These are phyloP conservation scores for Microsporum canis DNA, from an alignment of 2,329 filamentous ascomycete genomes.

Conservation along the genomic window DNA sequence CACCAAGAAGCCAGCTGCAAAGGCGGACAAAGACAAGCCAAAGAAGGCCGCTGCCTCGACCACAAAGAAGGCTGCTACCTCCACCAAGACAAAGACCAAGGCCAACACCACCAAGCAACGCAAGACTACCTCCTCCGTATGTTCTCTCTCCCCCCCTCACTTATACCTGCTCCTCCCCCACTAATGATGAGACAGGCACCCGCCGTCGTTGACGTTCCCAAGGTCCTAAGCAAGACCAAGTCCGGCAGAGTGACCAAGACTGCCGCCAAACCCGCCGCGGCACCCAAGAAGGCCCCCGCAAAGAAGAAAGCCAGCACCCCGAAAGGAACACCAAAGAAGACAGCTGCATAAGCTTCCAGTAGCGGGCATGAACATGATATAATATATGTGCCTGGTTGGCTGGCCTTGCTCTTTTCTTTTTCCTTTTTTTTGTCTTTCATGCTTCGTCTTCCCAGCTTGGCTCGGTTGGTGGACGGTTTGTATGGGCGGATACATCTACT, in stretches of 20 bases:
- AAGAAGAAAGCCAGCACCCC: conserved; percentile 27
- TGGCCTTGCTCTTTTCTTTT: not conserved
- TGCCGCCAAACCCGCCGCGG: conserved; percentile 35
- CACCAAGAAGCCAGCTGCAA: conserved; percentile 21
- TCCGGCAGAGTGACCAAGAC: conserved; percentile 71
- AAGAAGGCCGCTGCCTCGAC: conserved; percentile 32
- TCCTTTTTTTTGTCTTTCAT: not conserved
- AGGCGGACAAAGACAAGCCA: conserved; percentile 30
- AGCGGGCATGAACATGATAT: not conserved
- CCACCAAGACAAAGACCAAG: conserved; percentile 48
- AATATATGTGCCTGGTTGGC: not conserved
- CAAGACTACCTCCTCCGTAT: conserved; percentile 37
- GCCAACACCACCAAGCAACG: conserved; percentile 44
- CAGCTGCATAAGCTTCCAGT: not conserved
- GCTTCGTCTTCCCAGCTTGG: conserved; percentile 13
- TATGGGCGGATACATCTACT: not conserved
- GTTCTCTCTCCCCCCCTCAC: conserved; percentile 12
- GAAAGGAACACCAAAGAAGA: conserved; percentile 1
- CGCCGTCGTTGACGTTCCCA: conserved; percentile 57
- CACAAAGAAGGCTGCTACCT: conserved; percentile 36
- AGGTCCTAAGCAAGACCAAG: conserved; percentile 70
- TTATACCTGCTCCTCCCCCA: not conserved
- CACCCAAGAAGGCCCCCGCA: conserved; percentile 35
- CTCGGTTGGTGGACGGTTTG: not conserved
- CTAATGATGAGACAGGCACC: conserved; percentile 40